A percentile compares a stretch with the other conserved stretches of the same genome.
These are phyloP conservation scores for Nematodospora anomalae DNA, from an alignment of 1,139 yeast species.

Conservation along the genomic window DNA sequence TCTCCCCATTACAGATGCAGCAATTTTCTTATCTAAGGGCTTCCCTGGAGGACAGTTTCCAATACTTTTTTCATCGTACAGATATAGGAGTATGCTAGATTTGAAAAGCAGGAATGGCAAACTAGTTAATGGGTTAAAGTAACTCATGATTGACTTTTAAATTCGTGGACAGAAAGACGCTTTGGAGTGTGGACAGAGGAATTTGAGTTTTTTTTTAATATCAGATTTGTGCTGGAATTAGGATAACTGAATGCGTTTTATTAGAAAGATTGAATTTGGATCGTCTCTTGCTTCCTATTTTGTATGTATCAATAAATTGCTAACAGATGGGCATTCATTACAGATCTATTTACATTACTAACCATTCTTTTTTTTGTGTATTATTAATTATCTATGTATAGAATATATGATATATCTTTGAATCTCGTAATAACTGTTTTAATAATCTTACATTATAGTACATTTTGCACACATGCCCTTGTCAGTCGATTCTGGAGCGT, in stretches of 20 bases:
- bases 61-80: conserved; percentile 4
- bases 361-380: neutral
- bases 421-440: neutral
- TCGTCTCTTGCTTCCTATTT: conserved; percentile 6
- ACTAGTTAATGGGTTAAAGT: neutral
- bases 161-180: conserved; percentile 1
- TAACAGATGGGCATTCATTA: conserved; percentile 4
- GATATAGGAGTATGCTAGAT: neutral
- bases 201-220: no score
- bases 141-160: neutral
- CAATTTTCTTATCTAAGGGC: conserved; percentile 4
- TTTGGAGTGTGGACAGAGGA: conserved; percentile 4
- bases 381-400: conserved; percentile 6
- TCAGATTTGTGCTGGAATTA: neutral
- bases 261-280: conserved; percentile 14
- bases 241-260: conserved; percentile 1
- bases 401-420: neutral
- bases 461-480: conserved; percentile 30
- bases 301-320: conserved; percentile 7
- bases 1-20: neutral
- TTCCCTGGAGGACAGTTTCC: conserved; percentile 7
- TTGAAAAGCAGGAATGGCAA: neutral
- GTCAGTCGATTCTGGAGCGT: conserved; percentile 21
- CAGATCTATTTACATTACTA: conserved; percentile 2
- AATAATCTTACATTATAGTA: conserved; percentile 23